phyloP scores from a whole-genome alignment of 257 asterid genomes.

The Osmanthus fragrans region DNA sequence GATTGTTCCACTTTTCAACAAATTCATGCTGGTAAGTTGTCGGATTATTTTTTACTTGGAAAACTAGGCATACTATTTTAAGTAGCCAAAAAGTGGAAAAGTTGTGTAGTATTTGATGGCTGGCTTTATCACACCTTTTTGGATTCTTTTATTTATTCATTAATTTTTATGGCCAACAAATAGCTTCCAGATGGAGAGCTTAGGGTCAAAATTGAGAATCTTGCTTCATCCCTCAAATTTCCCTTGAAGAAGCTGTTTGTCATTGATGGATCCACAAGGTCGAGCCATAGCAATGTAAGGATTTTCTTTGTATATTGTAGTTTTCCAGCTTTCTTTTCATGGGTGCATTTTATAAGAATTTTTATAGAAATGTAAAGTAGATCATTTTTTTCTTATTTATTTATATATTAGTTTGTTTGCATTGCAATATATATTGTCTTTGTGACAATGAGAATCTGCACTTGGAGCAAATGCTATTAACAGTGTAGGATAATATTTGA shows the following conservation, averaged over 20 bases:
- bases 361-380: conserved; percentile 12
- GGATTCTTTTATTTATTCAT: background rate
- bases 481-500: background rate
- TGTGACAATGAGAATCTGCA: background rate
- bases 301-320: conserved; percentile 9
- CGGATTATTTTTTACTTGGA: background rate
- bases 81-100: background rate
- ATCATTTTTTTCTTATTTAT: background rate
- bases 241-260: conserved; percentile 90
- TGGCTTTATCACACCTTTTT: background rate
- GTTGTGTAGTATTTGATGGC: background rate
- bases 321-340: background rate
- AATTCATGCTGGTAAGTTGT: conserved; percentile 75
- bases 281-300: conserved; percentile 98
- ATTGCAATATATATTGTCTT: background rate
- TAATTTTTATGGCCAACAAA: conserved; percentile 20
- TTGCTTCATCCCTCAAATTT: conserved; percentile 86
- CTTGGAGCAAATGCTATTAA: background rate
- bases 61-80: background rate
- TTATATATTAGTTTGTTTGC: background rate
- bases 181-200: conserved; percentile 94
- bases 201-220: conserved; percentile 77
- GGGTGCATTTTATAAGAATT: conserved; percentile 4
- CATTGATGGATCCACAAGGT: conserved; percentile 98
- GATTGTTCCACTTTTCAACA: conserved; percentile 98